These are phyloP conservation scores for Nematodospora valgi DNA, from an alignment of 805 yeast genomes.

Conservation along the genomic window DNA sequence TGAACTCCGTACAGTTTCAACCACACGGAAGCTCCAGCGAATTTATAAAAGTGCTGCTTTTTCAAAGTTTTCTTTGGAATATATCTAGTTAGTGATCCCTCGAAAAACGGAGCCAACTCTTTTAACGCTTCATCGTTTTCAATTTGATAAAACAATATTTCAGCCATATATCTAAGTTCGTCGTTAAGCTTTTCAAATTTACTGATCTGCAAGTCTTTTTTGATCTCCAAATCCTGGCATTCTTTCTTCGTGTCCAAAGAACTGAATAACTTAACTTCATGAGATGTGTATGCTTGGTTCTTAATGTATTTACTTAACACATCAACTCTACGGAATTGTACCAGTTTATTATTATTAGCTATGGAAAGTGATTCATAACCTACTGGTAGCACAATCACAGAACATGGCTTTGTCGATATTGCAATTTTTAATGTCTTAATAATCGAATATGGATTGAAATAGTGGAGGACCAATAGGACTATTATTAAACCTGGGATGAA, in stretches of 20 bases:
- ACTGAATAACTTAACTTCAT: background rate
- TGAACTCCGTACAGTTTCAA: conserved; percentile 30
- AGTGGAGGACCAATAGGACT: no score
- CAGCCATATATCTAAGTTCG: conserved; percentile 8
- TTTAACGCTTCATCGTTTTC: conserved; percentile 5
- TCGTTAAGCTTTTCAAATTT: conserved; percentile 1
- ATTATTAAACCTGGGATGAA: no score
- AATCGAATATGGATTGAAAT: no score
- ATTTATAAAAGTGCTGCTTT: conserved; percentile 23
- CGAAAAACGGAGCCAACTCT: conserved; percentile 4
- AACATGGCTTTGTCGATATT: no score
- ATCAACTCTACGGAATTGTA: no score
- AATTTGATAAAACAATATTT: conserved; percentile 4
- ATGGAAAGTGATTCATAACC: no score
- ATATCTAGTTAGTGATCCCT: conserved; percentile 10
- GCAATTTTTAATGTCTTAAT: no score
- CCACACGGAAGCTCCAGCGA: conserved; percentile 33
- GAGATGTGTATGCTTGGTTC: background rate
- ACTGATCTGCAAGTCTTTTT: conserved; percentile 1
- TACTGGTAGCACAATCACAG: no score
- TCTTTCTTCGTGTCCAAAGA: background rate
- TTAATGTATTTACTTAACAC: no score
- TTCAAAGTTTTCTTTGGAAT: conserved; percentile 1
- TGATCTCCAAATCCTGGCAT: background rate
- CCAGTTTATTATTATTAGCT: no score